Conservation (phyloP, 202 grass and related monocot genomes). For the Schoenoplectus tabernaemontani region DNA sequence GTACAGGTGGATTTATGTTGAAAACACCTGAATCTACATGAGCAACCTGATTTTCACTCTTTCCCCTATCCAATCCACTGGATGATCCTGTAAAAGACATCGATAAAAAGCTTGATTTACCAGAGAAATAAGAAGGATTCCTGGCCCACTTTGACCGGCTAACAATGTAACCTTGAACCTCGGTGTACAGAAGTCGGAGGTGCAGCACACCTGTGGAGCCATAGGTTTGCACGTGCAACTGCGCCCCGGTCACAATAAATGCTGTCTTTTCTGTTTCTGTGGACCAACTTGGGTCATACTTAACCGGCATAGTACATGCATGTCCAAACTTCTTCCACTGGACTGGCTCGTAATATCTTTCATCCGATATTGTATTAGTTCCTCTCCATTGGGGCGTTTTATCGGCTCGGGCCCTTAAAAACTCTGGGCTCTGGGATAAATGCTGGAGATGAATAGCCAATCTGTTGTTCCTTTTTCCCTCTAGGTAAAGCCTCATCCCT, state of each 20-base stretch:
- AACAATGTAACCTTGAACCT: constrained; percentile 52
- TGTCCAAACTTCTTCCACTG: constrained; percentile 71
- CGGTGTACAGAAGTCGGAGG: constrained; percentile 62
- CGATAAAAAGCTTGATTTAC: constrained; percentile 47
- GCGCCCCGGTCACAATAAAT: constrained; percentile 62
- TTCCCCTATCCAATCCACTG: constrained; percentile 13
- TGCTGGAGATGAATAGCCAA: constrained; percentile 87
- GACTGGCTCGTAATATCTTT: constrained; percentile 70
- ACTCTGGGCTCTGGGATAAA: constrained; percentile 50
- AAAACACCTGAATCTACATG: constrained; percentile 74
- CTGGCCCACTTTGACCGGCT: constrained; percentile 66
- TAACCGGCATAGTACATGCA: constrained; percentile 65
- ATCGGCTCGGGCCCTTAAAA: constrained; percentile 29
- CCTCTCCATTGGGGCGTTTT: constrained; percentile 43
- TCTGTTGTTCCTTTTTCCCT: constrained; percentile 86
- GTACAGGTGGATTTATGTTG: constrained; percentile 48
- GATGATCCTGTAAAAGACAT: constrained; percentile 30
- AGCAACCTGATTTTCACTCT: constrained; percentile 6
- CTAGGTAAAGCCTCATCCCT: constrained; percentile 82
- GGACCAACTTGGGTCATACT: constrained; percentile 54
- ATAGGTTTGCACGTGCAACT: constrained; percentile 50
- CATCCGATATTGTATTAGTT: constrained; percentile 44
- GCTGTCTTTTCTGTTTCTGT: constrained; percentile 7
- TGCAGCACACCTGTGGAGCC: constrained; percentile 44
- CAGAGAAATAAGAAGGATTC: constrained; percentile 20